Base-by-base conservation (phyloP, 169 alveolate genomes). In the Plasmodium ovale region DNA sequence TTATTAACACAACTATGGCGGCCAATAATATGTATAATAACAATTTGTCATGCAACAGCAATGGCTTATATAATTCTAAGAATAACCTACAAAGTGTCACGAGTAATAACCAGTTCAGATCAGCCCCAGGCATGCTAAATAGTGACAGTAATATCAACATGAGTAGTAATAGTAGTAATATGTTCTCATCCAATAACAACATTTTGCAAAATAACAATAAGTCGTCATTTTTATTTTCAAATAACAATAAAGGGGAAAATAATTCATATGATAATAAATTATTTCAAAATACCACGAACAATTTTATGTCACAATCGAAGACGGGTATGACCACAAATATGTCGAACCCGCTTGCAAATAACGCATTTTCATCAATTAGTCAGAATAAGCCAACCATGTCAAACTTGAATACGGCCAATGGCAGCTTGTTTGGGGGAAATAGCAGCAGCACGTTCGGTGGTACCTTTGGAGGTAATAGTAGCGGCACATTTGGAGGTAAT, bases 181-280 rank as follows among this genome's bases (percentile, higher is more conserved):
- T 25, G 58, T 23, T 62, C 25, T 54, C 16, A 29, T 14, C 79
- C 14, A 64, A 64, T 42, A 47, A 27, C 16, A 77, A 69, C 44
- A 42, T 47, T 21, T 44, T 49, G 25, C 54, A 29, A 62, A 62
- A 56, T 70, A 59, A 29, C 25, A 62, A 33, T n/a, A 73, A 58
- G 6, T 73, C 88, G 12, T 58, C 88, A n/a, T 58, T 58, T 33
- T 10, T 60, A 47, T 60, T 59, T 44, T 42, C 88, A 56, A 73
- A 42, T 37, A 37, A 73, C 14, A 73, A 53, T 29, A 59, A 59
- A 59, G 44, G 27, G 35, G 23, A 59, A 19, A 58, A 51, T 60
- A 59, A 21, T 51, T 14, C 64, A 25, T 19, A 37, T 73, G 47
- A 42, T 23, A 53, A 73, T 37, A 73, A 44, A 2, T 73, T 73